phyloP scores from a whole-genome alignment of 306 rosid species.

The Dryas octopetala region DNA sequence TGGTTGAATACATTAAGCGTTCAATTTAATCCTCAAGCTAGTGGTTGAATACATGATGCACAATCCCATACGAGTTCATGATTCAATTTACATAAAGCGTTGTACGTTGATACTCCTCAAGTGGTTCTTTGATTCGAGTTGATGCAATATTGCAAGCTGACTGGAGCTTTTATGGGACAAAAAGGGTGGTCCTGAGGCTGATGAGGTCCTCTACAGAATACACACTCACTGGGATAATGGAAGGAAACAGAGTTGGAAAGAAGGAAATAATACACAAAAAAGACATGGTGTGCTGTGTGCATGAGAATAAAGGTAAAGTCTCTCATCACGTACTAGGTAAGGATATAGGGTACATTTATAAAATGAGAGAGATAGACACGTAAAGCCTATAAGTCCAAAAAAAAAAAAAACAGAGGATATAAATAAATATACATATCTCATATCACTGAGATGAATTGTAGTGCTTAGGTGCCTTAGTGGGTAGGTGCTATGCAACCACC shows the following conservation, averaged over 20 bases:
- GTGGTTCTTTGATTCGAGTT: conserved; percentile 31
- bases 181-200: conserved; percentile 9
- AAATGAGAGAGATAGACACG: too few species aligned
- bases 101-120: conserved; percentile 17
- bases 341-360: too few species aligned
- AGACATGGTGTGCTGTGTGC: not conserved
- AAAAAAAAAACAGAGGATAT: too few species aligned
- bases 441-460: conserved; percentile 2
- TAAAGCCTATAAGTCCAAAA: too few species aligned
- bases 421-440: too few species aligned
- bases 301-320: conserved; percentile 11
- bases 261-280: conserved; percentile 9
- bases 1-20: not conserved
- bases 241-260: not conserved
- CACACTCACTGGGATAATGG: conserved; percentile 10
- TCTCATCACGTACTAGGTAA: too few species aligned
- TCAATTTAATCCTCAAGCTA: too few species aligned
- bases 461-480: conserved; percentile 20
- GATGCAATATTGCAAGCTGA: conserved; percentile 22
- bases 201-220: conserved; percentile 20
- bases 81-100: conserved; percentile 7
- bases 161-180: conserved; percentile 1
- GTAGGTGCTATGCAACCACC: conserved; percentile 49
- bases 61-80: conserved; percentile 16
- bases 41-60: not conserved